phyloP scores from a whole-genome alignment of 2,329 filamentous ascomycete species.

The Fusarium compactum region DNA sequence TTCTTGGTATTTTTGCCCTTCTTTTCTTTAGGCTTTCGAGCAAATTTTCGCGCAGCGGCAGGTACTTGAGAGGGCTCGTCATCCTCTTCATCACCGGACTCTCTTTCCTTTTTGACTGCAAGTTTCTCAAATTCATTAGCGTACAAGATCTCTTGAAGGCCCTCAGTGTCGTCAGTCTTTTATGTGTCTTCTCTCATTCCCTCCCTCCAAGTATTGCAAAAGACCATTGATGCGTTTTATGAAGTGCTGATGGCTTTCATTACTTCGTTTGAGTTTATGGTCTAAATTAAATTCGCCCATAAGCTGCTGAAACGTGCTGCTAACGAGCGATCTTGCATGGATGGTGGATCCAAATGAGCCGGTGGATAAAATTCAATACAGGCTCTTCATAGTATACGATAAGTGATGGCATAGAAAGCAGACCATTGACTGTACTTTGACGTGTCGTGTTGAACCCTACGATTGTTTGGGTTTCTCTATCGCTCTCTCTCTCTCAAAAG shows the following conservation, averaged over 20 bases:
- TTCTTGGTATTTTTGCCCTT: constrained; percentile 14
- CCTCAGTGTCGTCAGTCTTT: constrained; percentile 29
- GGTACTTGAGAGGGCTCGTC: not conserved
- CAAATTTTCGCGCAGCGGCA: not conserved
- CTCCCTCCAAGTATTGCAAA: constrained; percentile 54
- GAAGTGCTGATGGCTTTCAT: constrained; percentile 56
- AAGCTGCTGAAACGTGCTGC: constrained; percentile 51
- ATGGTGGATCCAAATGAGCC: constrained; percentile 56
- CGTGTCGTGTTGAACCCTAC: constrained; percentile 54
- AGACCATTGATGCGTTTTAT: constrained; percentile 56
- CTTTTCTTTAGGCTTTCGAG: constrained; percentile 6
- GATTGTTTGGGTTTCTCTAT: constrained; percentile 19
- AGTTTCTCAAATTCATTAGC: constrained; percentile 36
- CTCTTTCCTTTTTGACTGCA: not conserved
- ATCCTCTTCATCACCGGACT: constrained; percentile 18
- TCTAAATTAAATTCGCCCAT: constrained; percentile 48
- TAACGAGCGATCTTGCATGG: constrained; percentile 47
- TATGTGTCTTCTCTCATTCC: constrained; percentile 23
- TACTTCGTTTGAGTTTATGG: constrained; percentile 50
- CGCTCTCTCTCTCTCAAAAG: constrained; percentile 48
- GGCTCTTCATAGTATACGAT: constrained; percentile 53
- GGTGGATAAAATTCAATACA: constrained; percentile 52
- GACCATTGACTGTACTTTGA: constrained; percentile 51
- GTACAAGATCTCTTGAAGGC: constrained; percentile 27
- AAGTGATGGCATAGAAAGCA: constrained; percentile 56